Evolutionary conservation across 257 asterid genomes (phyloP), one percentile per base, ranked within the genome.

Genomic region (Linderniella brevidens): DNA sequence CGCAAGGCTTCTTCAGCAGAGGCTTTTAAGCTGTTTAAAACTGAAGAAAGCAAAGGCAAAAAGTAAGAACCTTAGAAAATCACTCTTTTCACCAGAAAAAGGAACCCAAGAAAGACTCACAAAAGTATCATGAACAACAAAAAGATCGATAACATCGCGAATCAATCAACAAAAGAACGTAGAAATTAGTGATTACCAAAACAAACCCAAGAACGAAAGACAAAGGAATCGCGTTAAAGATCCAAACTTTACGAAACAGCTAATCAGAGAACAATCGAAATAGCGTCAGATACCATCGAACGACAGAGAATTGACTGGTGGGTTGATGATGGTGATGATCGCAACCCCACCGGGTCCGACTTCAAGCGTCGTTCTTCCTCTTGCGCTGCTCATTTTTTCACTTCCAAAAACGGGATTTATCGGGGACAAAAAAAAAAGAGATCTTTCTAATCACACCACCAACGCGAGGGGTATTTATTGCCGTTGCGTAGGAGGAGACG

Each of bases 341-440:
- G 76, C 96, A 45, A 90, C 92, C 41, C 96, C 96, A 68, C 82
- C 99, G 63, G 76, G 70, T 73, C 96, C 99, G 25, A 85, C 92
- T 48, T 90, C 94, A 40, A 85, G 70, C 8, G 71, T 63, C 48
- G 92, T 74, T 58, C 92, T 75, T 63, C 96, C 96, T 48, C 56
- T 77, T 2, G 77, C 11, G 63, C 65, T 60, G 50, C 53, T 64
- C 82, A 76, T 78, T 46, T 57, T 44, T 37, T 25, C 19, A 8
- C 0, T 0, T 39, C 9, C 43, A 13, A 3, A 39, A 39, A 13
- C 9, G 43, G 9, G 15, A 39, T 10, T 39, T 39, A 2, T 1
- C 1, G 9, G 13, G 13, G 13, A 39, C 11, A 37, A 8, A 37
- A 39, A 39, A 39, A 39, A 10, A 39, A 1, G 15, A 39, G 13